Evolutionary conservation across 129 eudicot species (phyloP), one percentile per base, ranked within the genome.

Genomic region (Pittosporum tobira): DNA sequence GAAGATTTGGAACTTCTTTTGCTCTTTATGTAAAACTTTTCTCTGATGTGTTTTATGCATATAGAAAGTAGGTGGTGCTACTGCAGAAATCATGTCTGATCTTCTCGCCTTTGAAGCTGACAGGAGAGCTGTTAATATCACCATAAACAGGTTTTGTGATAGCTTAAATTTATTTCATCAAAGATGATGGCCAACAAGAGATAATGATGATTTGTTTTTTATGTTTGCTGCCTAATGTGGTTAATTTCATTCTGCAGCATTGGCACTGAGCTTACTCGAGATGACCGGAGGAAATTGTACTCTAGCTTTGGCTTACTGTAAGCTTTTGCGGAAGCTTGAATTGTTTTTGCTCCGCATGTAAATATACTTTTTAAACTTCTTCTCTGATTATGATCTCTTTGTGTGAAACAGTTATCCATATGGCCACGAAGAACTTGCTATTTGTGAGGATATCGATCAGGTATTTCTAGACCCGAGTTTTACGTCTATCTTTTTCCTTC

Each of bases 81-180:
- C 98, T 16, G 85, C 94, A 65, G 98, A 83, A 68, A 91, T 91
- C 58, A 91, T 91, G 98, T 86, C 94, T 50, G 98, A 91, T 68
- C 94, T 91, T 59, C 88, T 91, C 36, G 81, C 98, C 30, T 91
- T 91, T 74, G 98, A 91, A 77, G 98, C 98, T 21, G 96, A 91
- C 65, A 83, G 96, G 69, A 86, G 98, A 76, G 96, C 98, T 65
- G 94, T 91, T 59, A 91, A 91, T 66, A 91, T 91, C 69, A 83
- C 96, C 37, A 91, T 91, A 57, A 91, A 91, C 90, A 91, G 98
- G 96, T 80, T 28, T 26, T n/a, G 13, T 43, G 23, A 12, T n/a
- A 19, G 7, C 55, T 24, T 46, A 4, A 23, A 62, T 59, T 7
- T 63, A 38, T n/a, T n/a, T n/a, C n/a, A n/a, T n/a, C n/a, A n/a